Evolutionary conservation across 148 eudicot species (phyloP).

Genomic region (Rhododendron williamsianum): DNA sequence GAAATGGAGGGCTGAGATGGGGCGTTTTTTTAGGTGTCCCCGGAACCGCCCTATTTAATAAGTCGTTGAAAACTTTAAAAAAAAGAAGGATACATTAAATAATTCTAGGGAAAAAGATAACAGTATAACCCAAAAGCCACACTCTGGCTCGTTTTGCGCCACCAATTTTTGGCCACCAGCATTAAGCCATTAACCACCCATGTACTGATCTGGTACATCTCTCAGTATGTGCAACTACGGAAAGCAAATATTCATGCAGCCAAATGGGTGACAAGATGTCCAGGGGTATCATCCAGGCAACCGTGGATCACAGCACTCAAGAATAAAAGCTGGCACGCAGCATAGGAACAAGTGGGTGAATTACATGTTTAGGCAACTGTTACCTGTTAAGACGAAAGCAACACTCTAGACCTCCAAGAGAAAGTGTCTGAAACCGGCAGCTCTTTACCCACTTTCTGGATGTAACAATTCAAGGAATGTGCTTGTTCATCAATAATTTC

Average conservation of each 20-base stretch:
- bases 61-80: neutral
- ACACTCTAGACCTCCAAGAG: conserved; percentile 64
- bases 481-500: conserved; percentile 63
- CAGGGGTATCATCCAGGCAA: neutral
- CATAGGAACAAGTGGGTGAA: neutral
- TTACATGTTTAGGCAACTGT: neutral
- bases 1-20: no score
- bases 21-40: no score
- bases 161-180: no score
- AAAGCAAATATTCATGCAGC: neutral
- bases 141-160: neutral
- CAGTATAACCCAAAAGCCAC: neutral
- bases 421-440: conserved; percentile 44
- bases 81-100: neutral
- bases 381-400: conserved; percentile 47
- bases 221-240: neutral
- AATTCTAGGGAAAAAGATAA: neutral
- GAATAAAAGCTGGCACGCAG: neutral
- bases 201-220: neutral
- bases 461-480: conserved; percentile 56
- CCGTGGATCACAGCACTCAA: neutral
- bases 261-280: neutral
- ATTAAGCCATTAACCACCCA: neutral
- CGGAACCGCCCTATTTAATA: no score
- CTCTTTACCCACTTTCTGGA: conserved; percentile 42